Evolutionary conservation across 2,329 filamentous ascomycete species (phyloP), one percentile per base, ranked within the genome.

Genomic region (Fusarium brevicatenulatum): DNA sequence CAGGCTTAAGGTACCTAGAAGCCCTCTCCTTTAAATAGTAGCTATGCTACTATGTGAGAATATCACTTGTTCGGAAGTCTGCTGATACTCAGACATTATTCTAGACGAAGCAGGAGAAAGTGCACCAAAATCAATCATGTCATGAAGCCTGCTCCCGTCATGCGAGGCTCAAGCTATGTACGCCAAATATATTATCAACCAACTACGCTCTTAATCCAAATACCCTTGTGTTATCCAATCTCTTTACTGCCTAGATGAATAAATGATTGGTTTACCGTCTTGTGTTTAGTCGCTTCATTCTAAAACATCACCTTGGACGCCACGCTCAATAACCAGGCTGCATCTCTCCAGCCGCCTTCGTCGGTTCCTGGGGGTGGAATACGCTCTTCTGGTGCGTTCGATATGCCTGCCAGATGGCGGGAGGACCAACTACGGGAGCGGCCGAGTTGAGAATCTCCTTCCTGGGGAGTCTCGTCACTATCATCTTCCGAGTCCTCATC

Each of bases 311-410:
- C 87, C 76, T 89, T 91, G 32, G 87, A 86, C 16, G 90, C 91
- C 70, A 92, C 89, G 71, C 86, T 91, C 62, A 92, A 80, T 52
- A 93, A 80, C 91, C 91, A 93, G 21, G 90, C 90, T 32, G 90
- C 91, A 80, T 92, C 91, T 65, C 88, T 86, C 91, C 90, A 92
- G 13, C 87, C 87, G 21, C 89, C 89, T 47, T 89, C 86, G 57
- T 91, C 86, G 13, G 85, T 82, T 46, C 85, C 85, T 56, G 83
- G 83, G 15, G 85, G 82, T 37, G 78, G 88, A 78, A 90, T 81
- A 15, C 80, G 80, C 54, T 88, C 86, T 53, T 86, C 83, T 1
- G 83, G 78, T n/a, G 79, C 63, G 36, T 78, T 82, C 7, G 83
- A 80, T 57, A 85, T 79, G 47, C 83, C 84, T 71, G 84, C 84